phyloP scores from a whole-genome alignment of 805 yeast genomes.

The Yarrowia sp. region DNA sequence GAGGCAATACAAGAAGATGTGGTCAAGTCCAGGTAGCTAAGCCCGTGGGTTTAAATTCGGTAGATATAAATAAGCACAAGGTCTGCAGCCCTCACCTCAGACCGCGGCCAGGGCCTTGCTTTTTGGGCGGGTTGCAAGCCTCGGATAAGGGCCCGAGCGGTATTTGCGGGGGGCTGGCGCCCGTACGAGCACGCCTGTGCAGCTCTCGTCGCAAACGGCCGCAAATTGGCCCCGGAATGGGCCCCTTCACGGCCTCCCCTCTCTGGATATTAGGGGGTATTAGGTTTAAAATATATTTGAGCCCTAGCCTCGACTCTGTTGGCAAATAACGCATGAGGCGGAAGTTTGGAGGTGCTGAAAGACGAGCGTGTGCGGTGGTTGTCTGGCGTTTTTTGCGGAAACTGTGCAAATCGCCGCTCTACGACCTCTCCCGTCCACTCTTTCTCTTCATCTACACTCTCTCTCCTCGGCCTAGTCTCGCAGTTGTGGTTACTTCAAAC shows the following conservation, averaged over 20 bases:
- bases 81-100: conserved; percentile 25
- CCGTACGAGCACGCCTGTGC: background rate
- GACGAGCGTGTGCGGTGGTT: too few species aligned
- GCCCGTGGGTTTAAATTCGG: conserved; percentile 27
- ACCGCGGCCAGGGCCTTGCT: background rate
- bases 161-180: background rate
- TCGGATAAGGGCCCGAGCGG: conserved; percentile 4
- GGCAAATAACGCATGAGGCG: conserved; percentile 27
- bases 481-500: conserved; percentile 4
- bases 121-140: background rate
- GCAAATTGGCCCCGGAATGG: background rate
- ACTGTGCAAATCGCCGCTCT: too few species aligned
- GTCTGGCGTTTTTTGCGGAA: too few species aligned
- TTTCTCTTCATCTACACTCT: background rate
- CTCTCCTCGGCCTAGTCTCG: background rate
- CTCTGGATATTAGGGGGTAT: conserved; percentile 23
- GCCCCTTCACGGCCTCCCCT: background rate
- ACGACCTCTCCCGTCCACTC: background rate
- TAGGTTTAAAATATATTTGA: conserved; percentile 26
- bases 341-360: too few species aligned
- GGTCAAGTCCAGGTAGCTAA: conserved; percentile 21
- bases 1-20: conserved; percentile 24
- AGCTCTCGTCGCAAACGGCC: background rate
- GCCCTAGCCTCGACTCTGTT: conserved; percentile 26
- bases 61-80: conserved; percentile 26